Evolutionary conservation across 2,329 filamentous ascomycete species (phyloP), one percentile per base, ranked within the genome.

Genomic region (Periconia sp.): DNA sequence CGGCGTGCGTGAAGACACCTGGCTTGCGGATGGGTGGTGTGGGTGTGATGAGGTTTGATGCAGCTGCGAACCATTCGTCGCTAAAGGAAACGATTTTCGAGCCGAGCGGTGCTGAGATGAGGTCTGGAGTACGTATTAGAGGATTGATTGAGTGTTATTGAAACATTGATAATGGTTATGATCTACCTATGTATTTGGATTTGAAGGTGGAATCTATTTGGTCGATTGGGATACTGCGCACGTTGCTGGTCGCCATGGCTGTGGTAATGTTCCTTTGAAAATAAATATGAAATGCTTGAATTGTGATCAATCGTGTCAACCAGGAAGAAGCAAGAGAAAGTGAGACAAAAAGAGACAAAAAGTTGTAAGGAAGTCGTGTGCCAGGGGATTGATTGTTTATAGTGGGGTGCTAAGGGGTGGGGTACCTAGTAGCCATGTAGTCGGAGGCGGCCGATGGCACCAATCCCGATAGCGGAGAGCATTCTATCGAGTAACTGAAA

Each of bases 21-120:
- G 82, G 79, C 53, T 80, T 81, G 58, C 79, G 80, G 59, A 86
- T 74, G 2, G 83, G 81, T 1, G 82, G 72, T 1, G 79, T 81
- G 0, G 82, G 81, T 0, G 80, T 85, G 49, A 81, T 79, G 56
- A 86, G 81, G 72, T 86, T 86, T 10, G 76, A 73, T 49, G 82
- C 84, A 2, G 77, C 74, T 49, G 84, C 84, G 73, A 86, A 86
- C 77, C 79, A 86, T 74, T 86, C 83, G 71, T 86, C 81, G 57
- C 80, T 83, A 72, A 78, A 80, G 57, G 81, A 74, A 57, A 86
- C 74, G 61, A 86, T 73, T 55, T 74, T 72, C n/a, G 79, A 80
- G 54, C 77, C 77, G 20, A 81, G 77, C 13, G 77, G 74, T 19
- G 76, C 77, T 60, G 79, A 81, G 55, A 84, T 79, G 45, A 86